Percentiles rank a stretch among this genome's conserved stretches.
phyloP scores from a whole-genome alignment of 1,284 basidiomycete species.

The Heliocybe sulcata region DNA sequence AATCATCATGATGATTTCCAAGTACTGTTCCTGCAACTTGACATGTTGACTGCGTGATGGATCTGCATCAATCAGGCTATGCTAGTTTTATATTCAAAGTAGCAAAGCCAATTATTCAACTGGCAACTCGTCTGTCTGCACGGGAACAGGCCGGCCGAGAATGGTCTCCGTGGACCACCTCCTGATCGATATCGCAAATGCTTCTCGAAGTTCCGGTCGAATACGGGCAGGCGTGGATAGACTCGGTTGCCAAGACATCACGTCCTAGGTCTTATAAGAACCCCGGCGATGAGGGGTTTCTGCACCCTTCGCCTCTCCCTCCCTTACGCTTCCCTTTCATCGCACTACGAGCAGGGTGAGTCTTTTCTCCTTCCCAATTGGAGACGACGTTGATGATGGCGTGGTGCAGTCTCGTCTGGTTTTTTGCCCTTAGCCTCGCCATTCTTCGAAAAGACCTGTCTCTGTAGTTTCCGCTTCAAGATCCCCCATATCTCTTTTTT shows the following conservation, averaged over 20 bases:
- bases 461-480: neutral
- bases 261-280: neutral
- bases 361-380: conserved; percentile 4
- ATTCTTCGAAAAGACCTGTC: conserved; percentile 2
- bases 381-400: too few species aligned
- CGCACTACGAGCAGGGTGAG: conserved; percentile 27
- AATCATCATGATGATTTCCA: too few species aligned
- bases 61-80: too few species aligned
- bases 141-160: too few species aligned
- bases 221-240: neutral
- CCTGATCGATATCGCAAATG: too few species aligned
- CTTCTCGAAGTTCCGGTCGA: neutral
- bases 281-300: neutral
- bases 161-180: too few species aligned
- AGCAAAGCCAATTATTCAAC: too few species aligned
- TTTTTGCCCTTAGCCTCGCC: neutral
- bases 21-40: too few species aligned
- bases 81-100: too few species aligned
- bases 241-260: conserved; percentile 4
- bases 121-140: too few species aligned
- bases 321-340: conserved; percentile 18
- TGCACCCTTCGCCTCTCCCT: conserved; percentile 12
- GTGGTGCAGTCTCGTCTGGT: neutral
- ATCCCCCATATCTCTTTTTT: conserved; percentile 1
- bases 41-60: too few species aligned